Evolutionary conservation across 495 filamentous ascomycete species (phyloP).

Genomic region (Lophiostoma macrostomum): DNA sequence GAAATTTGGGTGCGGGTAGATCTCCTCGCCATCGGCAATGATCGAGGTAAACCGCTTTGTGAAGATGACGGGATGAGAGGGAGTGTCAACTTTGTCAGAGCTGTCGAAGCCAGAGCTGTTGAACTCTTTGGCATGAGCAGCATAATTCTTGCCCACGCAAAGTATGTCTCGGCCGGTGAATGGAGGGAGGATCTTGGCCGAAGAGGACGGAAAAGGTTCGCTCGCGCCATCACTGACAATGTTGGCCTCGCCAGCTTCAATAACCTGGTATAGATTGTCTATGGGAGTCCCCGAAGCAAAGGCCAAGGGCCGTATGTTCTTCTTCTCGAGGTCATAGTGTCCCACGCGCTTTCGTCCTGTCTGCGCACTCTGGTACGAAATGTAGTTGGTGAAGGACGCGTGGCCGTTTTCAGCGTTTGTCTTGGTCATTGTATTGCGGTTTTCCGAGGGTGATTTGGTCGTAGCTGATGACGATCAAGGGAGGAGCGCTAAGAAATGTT

Average conservation of each 20-base stretch:
- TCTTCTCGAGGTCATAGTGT: slow-evolving; percentile 44
- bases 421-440: no score
- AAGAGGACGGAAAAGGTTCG: slow-evolving; percentile 40
- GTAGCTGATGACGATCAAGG: no score
- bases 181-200: slow-evolving; percentile 47
- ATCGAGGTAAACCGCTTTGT: slow-evolving; percentile 47
- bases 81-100: slow-evolving; percentile 49
- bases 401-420: no score
- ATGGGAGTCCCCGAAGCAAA: slow-evolving; percentile 50
- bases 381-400: no score
- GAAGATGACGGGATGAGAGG: slow-evolving; percentile 48
- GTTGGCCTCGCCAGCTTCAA: slow-evolving; percentile 43
- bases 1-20: slow-evolving; percentile 50
- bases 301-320: slow-evolving; percentile 48
- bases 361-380: no score
- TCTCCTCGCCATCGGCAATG: slow-evolving; percentile 48
- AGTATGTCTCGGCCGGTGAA: slow-evolving; percentile 53
- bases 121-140: slow-evolving; percentile 52
- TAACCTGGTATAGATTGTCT: slow-evolving; percentile 50
- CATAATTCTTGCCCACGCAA: slow-evolving; percentile 56
- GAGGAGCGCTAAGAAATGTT: no score
- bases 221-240: slow-evolving; percentile 38
- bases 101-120: slow-evolving; percentile 52
- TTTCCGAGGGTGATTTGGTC: no score
- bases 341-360: slow-evolving; percentile 40